Evolutionary conservation across 1,139 yeast species (phyloP).

Genomic region (Kluyveromyces sp.): DNA sequence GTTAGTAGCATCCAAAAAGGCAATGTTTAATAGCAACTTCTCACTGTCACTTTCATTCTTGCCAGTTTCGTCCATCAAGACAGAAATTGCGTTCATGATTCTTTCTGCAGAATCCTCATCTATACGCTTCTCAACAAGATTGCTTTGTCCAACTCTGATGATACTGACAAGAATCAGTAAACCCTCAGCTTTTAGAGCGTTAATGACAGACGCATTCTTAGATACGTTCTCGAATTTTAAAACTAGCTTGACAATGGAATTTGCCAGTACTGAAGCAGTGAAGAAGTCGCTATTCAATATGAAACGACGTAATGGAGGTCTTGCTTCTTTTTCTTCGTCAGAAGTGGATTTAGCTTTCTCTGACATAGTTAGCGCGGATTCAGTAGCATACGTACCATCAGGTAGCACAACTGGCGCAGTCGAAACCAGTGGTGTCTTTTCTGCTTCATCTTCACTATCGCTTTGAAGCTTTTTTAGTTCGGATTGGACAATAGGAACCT

Average conservation of each 20-base stretch:
- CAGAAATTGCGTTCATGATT: conserved; percentile 73
- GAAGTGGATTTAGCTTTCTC: conserved; percentile 13
- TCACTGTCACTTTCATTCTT: conserved; percentile 35
- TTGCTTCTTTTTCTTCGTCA: conserved; percentile 31
- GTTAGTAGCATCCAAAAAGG: conserved; percentile 83
- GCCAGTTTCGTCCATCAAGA: conserved; percentile 61
- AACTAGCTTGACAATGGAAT: conserved; percentile 83
- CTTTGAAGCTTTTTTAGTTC: conserved; percentile 45
- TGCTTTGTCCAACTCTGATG: conserved; percentile 82
- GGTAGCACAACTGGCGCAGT: conserved; percentile 83
- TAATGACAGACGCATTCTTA: conserved; percentile 49
- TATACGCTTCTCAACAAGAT: conserved; percentile 64
- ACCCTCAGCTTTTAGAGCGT: conserved; percentile 93
- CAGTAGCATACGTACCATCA: conserved; percentile 98
- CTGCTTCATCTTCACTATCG: conserved; percentile 35
- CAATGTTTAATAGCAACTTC: conserved; percentile 48
- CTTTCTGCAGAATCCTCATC: conserved; percentile 96
- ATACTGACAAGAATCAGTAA: conserved; percentile 86
- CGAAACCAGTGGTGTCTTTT: conserved; percentile 28
- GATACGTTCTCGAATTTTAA: conserved; percentile 64
- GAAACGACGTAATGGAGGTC: conserved; percentile 75
- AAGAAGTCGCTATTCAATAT: conserved; percentile 86
- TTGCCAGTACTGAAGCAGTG: conserved; percentile 79
- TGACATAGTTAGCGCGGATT: conserved; percentile 57
- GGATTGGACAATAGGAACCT: conserved; percentile 78